Base-by-base conservation (phyloP, 1,139 yeast genomes). In the Scheffersomyces cryptocercus region DNA sequence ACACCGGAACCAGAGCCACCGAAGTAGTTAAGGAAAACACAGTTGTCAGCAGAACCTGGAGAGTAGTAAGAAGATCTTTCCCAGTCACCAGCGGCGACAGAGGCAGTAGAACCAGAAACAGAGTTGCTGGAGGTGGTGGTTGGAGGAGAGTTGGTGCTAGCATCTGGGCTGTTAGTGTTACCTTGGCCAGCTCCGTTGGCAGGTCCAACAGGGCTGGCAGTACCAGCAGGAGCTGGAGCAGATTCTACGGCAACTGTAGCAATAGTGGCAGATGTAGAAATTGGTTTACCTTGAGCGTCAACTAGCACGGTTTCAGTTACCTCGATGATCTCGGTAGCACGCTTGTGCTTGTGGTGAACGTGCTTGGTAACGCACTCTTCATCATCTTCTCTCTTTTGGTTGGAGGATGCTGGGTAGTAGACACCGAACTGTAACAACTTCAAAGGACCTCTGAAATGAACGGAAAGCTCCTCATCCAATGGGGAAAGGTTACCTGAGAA, bases 371-470 rank as follows among this genome's bases (percentile, higher is more conserved):
- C 62, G 56, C 77, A 73, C 41, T 70, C 75, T 48, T 69, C 75
- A 28, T 58, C 64, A 14, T 55, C 73, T 5, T 48, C 61, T 29
- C 57, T 66, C 55, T 64, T 59, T 56, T 62, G 65, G 20, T 61
- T 50, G 29, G 67, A 67, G 28, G 73, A 47, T 16, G 76, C 64
- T 42, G 77, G 79, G 59, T 69, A 71, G 65, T 84, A 85, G 50
- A 75, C 86, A 40, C 82, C 91, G 62, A 85, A 85, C 57, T 84
- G 79, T 50, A 70, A 69, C 57, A 84, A 72, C 48, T 70, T 70
- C 49, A 85, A 61, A 16, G 95, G 95, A 52, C 95, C 95, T 73
- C 95, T 81, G 65, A 85, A 79, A 62, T 86, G 95, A 29, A 85
- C 88, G n/a, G 90, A 82, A 42, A 86, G 67, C 56, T 82, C 88